Evolutionary conservation across 2,329 filamentous ascomycete genomes (phyloP).

Genomic region (Alternaria novae-zelandiae): DNA sequence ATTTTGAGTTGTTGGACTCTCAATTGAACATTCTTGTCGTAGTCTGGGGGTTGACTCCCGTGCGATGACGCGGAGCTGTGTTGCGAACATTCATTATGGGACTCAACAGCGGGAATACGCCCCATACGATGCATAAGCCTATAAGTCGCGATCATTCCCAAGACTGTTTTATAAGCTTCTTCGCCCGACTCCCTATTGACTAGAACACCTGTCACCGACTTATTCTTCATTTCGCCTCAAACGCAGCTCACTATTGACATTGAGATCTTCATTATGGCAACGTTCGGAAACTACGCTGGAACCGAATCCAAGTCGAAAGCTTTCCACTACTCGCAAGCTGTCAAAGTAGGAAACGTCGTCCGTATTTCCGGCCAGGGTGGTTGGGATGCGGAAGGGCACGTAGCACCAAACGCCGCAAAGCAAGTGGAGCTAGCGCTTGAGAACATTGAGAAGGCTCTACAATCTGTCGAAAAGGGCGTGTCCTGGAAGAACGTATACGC

Average conservation of each 20-base stretch:
- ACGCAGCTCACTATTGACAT: background rate
- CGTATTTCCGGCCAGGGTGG: conserved; percentile 22
- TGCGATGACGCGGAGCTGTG: background rate
- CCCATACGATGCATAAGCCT: background rate
- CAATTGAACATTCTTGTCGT: background rate
- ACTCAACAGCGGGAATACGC: background rate
- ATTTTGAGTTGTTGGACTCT: background rate
- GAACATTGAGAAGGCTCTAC: conserved; percentile 60
- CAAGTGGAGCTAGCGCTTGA: conserved; percentile 51
- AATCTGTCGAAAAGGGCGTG: conserved; percentile 6
- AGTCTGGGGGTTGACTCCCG: background rate
- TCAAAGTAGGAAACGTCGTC: conserved; percentile 15
- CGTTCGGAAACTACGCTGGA: conserved; percentile 9
- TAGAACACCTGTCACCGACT: background rate
- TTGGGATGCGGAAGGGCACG: conserved; percentile 14
- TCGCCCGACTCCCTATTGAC: background rate
- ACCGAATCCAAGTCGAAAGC: conserved; percentile 12
- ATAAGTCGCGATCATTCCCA: background rate
- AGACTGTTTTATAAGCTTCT: background rate
- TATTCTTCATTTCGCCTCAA: background rate
- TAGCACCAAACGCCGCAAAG: conserved; percentile 7
- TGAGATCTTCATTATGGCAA: background rate
- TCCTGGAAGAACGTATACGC: conserved; percentile 54
- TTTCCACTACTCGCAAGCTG: conserved; percentile 19
- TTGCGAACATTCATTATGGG: background rate